Conservation (phyloP, 2,329 filamentous ascomycete species). For the Venturia pyrina region DNA sequence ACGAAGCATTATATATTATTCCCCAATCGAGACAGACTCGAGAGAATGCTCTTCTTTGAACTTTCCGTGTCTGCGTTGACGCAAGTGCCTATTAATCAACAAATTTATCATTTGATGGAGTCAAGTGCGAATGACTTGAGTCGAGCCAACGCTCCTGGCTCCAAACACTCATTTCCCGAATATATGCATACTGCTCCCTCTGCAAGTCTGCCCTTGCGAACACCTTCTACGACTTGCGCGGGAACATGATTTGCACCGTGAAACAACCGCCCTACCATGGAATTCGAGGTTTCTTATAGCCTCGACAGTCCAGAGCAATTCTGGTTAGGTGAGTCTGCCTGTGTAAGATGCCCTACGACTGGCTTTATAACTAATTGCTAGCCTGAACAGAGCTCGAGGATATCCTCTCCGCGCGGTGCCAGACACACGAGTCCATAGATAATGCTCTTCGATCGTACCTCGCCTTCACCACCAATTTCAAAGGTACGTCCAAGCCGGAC, state of each 20-base stretch:
- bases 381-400: slow-evolving; percentile 50
- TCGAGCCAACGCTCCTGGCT: not conserved
- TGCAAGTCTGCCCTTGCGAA: not conserved
- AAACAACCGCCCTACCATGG: slow-evolving; percentile 33
- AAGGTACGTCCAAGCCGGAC: slow-evolving; percentile 34
- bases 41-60: not conserved
- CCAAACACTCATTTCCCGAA: not conserved
- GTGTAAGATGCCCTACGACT: slow-evolving; percentile 13
- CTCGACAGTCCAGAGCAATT: slow-evolving; percentile 77
- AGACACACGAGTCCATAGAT: slow-evolving; percentile 62
- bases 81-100: not conserved
- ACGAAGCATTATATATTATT: not conserved
- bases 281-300: slow-evolving; percentile 58
- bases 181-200: not conserved
- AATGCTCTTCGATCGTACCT: slow-evolving; percentile 79
- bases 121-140: not conserved
- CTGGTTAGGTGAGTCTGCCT: slow-evolving; percentile 63
- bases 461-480: slow-evolving; percentile 63
- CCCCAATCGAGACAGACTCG: not conserved
- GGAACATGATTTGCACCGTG: slow-evolving; percentile 3
- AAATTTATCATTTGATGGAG: not conserved
- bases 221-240: not conserved
- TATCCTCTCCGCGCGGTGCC: slow-evolving; percentile 50
- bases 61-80: not conserved
- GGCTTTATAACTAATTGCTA: not conserved